phyloP scores from a whole-genome alignment of 768 basidiomycete genomes.

The Pleurotus cornucopiae region DNA sequence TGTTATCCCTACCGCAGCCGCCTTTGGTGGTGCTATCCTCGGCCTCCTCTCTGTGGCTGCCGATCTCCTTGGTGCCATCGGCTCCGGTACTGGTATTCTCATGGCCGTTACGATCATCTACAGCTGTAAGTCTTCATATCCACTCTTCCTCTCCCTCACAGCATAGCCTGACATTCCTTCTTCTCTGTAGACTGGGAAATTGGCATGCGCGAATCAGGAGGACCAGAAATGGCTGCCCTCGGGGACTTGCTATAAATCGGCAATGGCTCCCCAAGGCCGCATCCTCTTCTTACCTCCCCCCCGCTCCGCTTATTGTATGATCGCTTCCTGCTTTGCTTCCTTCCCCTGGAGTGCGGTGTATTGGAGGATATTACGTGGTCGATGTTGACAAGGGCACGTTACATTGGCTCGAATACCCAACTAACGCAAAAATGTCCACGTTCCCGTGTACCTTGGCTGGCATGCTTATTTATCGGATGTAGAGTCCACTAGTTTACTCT shows the following conservation, averaged over 20 bases:
- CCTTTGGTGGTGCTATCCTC: slow-evolving; percentile 95
- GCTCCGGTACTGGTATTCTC: slow-evolving; percentile 92
- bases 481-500: too few species aligned
- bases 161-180: background rate
- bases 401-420: too few species aligned
- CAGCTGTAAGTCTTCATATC: slow-evolving; percentile 54
- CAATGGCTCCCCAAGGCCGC: too few species aligned
- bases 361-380: too few species aligned
- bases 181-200: slow-evolving; percentile 81
- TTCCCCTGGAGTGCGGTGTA: too few species aligned
- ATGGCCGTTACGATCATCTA: slow-evolving; percentile 99
- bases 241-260: slow-evolving; percentile 63
- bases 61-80: slow-evolving; percentile 94
- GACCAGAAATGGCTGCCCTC: slow-evolving; percentile 78
- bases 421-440: too few species aligned
- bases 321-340: too few species aligned
- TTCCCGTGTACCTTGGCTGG: too few species aligned
- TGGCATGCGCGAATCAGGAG: slow-evolving; percentile 81
- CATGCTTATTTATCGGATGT: too few species aligned
- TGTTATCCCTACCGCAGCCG: slow-evolving; percentile 96
- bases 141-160: slow-evolving; percentile 6
- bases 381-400: too few species aligned
- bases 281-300: too few species aligned
- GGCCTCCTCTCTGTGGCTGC: slow-evolving; percentile 88
- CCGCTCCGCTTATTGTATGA: too few species aligned